Conservation (phyloP, 352 stramenopile species). For the Peronospora belbahrii region DNA sequence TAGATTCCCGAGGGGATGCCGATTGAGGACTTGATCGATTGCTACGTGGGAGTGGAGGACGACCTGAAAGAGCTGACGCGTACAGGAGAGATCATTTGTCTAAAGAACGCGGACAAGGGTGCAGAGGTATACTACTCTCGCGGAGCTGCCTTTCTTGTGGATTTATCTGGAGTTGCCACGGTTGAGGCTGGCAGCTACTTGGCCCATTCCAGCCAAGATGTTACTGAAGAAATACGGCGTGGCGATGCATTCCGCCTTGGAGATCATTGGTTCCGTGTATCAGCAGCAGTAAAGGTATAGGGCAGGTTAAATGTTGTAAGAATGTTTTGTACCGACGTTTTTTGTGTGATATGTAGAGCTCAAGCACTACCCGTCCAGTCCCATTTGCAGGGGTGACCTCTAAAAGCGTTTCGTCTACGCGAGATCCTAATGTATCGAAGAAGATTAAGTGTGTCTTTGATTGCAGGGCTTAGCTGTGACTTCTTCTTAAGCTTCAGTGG, state of each 20-base stretch:
- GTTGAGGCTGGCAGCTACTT: constrained; percentile 73
- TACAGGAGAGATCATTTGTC: constrained; percentile 72
- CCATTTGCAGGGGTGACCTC: constrained; percentile 63
- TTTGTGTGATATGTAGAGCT: constrained; percentile 24
- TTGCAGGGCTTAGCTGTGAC: background rate
- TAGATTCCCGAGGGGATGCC: constrained; percentile 80
- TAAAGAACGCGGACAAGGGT: constrained; percentile 78
- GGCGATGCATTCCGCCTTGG: constrained; percentile 66
- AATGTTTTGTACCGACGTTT: background rate
- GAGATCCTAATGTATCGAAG: constrained; percentile 72
- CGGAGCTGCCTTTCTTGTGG: constrained; percentile 54
- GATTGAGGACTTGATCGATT: constrained; percentile 77
- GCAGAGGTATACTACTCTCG: constrained; percentile 76
- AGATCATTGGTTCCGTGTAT: constrained; percentile 80
- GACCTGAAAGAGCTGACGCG: constrained; percentile 67
- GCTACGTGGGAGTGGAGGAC: constrained; percentile 69
- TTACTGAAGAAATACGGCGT: constrained; percentile 60
- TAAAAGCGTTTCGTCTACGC: constrained; percentile 74
- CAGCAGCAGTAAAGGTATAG: constrained; percentile 59
- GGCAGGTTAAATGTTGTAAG: background rate
- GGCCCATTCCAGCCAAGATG: constrained; percentile 51
- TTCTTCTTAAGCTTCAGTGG: constrained; percentile 1
- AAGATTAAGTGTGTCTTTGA: constrained; percentile 49
- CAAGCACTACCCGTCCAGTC: constrained; percentile 49
- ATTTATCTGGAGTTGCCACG: constrained; percentile 59